Conservation (phyloP, 1,139 yeast genomes). For the Suhomyces bolitotheri region DNA sequence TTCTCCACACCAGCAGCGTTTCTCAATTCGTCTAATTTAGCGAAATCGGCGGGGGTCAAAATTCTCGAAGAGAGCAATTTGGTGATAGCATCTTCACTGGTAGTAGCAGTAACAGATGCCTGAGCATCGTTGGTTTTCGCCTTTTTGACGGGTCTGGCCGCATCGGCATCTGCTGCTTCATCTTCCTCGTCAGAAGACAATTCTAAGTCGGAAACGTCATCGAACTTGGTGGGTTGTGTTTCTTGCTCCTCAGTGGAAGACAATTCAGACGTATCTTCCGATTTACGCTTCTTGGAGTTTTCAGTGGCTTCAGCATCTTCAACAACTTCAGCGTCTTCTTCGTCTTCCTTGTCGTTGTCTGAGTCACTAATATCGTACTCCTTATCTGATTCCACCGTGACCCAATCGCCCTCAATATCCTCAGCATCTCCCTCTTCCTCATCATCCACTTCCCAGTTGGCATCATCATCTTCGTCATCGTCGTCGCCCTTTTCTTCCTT, state of each 20-base stretch:
- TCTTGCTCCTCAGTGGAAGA: constrained; percentile 24
- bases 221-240: constrained; percentile 23
- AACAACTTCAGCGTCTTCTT: constrained; percentile 30
- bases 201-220: constrained; percentile 40
- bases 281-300: constrained; percentile 15
- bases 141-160: constrained; percentile 28
- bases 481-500: constrained; percentile 66
- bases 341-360: constrained; percentile 41
- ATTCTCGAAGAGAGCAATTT: constrained; percentile 73
- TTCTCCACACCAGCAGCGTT: constrained; percentile 83
- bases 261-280: constrained; percentile 42
- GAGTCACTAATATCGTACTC: constrained; percentile 58
- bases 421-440: constrained; percentile 43
- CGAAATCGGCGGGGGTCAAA: constrained; percentile 96
- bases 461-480: constrained; percentile 35
- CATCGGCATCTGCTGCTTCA: constrained; percentile 25
- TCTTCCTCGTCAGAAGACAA: constrained; percentile 26
- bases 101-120: constrained; percentile 5
- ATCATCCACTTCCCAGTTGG: constrained; percentile 43
- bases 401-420: constrained; percentile 66
- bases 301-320: constrained; percentile 50
- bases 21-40: constrained; percentile 84
- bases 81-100: constrained; percentile 47
- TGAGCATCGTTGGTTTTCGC: constrained; percentile 17
- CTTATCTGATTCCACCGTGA: constrained; percentile 57